Percentiles rank a stretch among this genome's conserved stretches.
These are phyloP conservation scores for Cairneyella variabilis DNA, from an alignment of 495 filamentous ascomycete species.

Conservation along the genomic window DNA sequence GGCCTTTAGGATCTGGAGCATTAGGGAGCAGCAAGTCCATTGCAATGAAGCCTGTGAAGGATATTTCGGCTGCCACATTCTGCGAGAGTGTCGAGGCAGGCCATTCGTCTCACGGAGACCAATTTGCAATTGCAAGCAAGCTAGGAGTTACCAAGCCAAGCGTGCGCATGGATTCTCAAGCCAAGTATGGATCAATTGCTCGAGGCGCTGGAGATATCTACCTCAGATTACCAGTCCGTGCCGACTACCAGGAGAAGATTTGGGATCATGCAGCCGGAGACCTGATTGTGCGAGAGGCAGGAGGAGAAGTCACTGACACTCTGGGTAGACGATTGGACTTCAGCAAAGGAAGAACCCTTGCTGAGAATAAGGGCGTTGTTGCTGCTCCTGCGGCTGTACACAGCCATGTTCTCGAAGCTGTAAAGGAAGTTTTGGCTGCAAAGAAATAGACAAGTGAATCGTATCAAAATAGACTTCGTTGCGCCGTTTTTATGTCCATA, in stretches of 20 bases:
- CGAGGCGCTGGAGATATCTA: conserved; percentile 94
- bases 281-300: conserved; percentile 89
- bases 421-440: conserved; percentile 66
- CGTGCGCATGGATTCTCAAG: conserved; percentile 94
- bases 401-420: conserved; percentile 70
- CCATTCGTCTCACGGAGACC: conserved; percentile 84
- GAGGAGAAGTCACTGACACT: conserved; percentile 85
- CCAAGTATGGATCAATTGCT: conserved; percentile 96
- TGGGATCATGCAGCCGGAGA: conserved; percentile 99
- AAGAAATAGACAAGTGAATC: conserved; percentile 20
- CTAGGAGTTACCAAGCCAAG: conserved; percentile 81
- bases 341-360: conserved; percentile 77
- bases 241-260: conserved; percentile 96
- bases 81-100: conserved; percentile 93
- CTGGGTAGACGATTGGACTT: conserved; percentile 80
- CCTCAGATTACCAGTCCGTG: conserved; percentile 75
- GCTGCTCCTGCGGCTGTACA: conserved; percentile 77
- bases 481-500: conserved; percentile 8
- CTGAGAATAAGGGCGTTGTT: conserved; percentile 87
- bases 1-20: conserved; percentile 59
- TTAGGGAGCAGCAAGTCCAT: conserved; percentile 62
- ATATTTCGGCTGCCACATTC: conserved; percentile 77
- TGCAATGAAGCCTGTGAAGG: conserved; percentile 68
- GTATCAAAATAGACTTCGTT: neutral
- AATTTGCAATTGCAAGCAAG: conserved; percentile 75